Base-by-base conservation (phyloP, 2,329 filamentous ascomycete species). In the Fusarium sp. region DNA sequence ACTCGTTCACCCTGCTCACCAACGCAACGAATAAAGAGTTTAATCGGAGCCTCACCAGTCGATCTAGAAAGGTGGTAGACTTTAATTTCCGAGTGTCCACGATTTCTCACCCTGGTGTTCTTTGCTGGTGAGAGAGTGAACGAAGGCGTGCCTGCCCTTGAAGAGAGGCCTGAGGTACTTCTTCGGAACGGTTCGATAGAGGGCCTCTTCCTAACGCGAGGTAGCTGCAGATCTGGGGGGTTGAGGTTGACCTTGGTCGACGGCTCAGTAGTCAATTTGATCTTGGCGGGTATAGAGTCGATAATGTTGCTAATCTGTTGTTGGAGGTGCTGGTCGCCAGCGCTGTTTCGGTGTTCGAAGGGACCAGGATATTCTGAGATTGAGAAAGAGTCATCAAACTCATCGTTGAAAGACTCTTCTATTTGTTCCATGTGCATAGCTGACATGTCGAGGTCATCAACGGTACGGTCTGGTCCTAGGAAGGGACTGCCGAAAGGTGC, bases 11-110 rank as follows among this genome's bases (percentile, higher is more conserved):
- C 93, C 58, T 89, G 86, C 77, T 97, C 94, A 50, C 96, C 96
- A 4, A 99, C 94, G 3, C 94, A 90, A 16, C 96, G 91, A 53
- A 99, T 94, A 75, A 97, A 97, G 7, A 99, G 87, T 80, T 97
- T 98, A 76, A 97, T 94, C 1, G 96, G 96, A 13, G 93, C 88
- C 69, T 96, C 91, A 58, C 92, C 92, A 36, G 91, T 93, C 18
- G 91, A 90, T 47, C 94, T 89, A 15, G 93, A 93, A 37, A 99
- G 86, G 79, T 98, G 94, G 74, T 98, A 99, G 4, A 97, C 85
- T 78, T 94, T 94, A 75, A 97, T 95, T 63, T 95, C 94, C 51
- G 90, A 87, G 58, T 89, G 86, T 52, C 85, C 84, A 45, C 81
- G 81, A 30, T 82, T 80, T 28, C 85, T 82, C 1, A 83, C 80